Base-by-base conservation (phyloP, 768 basidiomycete genomes). In the Calocybe cyanea region DNA sequence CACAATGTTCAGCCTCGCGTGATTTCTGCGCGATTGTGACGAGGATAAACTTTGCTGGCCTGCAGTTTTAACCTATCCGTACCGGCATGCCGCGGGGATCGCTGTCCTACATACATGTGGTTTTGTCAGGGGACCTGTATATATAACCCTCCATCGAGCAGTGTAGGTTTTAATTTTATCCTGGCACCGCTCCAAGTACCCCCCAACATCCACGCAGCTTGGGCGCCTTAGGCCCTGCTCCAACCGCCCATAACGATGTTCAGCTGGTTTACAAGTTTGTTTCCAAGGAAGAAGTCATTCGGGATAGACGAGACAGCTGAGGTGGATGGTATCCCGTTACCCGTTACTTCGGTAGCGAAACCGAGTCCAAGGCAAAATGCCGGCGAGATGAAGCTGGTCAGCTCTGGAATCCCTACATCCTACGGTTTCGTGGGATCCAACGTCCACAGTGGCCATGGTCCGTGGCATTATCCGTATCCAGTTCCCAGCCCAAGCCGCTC, bases 391-490 rank as follows among this genome's bases (percentile, higher is more conserved):
- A 37, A 48, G 24, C 49, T 51, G 24, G 45, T 50, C 18, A 46
- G 56, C 40, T 55, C 57, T 4, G 51, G 54, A n/a, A 51, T 51
- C 35, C 68, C 69, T 43, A 57, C 59, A 4, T 55, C 62, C 1
- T 55, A 57, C 42, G 63, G 66, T 1, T 54, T 69, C n/a, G 66
- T 67, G 1, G 68, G 66, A 1, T 60, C 64, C 31, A 59, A 65
- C 11, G 32, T 23, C 38, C 50, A 40, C 21, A 52, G 60, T 21
- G 42, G 49, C 40, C 42, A 44, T 31, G 42, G 44, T 32, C 50
- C 46, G 31, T 41, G 34, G 41, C 45, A 48, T 36, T 33, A 48
- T 21, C 20, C 49, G 48, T 37, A 70, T 65, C 58, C 34, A 46
- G 64, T 48, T 55, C 60, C 45, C 51, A 66, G 51, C 41, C 61